Percentiles rank a stretch among this genome's conserved stretches.
Evolutionary conservation across 2,329 filamentous ascomycete species (phyloP).

Genomic region (Alternaria solani): DNA sequence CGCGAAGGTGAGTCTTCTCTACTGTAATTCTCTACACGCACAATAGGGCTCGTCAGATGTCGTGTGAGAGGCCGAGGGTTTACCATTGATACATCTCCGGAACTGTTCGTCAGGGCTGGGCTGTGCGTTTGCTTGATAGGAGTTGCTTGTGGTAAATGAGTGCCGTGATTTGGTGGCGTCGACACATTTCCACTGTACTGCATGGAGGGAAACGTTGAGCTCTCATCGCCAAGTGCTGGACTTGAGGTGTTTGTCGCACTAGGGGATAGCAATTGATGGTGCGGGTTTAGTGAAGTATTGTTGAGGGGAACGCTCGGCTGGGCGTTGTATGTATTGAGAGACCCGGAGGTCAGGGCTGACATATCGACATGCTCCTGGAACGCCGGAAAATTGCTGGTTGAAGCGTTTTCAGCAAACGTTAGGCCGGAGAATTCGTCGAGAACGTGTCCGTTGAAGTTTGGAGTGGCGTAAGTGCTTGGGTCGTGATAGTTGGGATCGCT

Average conservation of each 20-base stretch:
- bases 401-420: conserved; percentile 38
- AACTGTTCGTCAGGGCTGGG: conserved; percentile 50
- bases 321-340: conserved; percentile 42
- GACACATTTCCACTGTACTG: conserved; percentile 35
- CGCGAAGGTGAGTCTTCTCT: conserved; percentile 46
- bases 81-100: conserved; percentile 36
- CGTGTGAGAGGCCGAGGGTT: conserved; percentile 38
- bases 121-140: conserved; percentile 49
- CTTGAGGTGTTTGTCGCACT: conserved; percentile 49
- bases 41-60: conserved; percentile 51
- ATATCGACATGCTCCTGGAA: conserved; percentile 38
- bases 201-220: conserved; percentile 26
- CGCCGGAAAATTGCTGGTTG: conserved; percentile 29
- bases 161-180: conserved; percentile 38
- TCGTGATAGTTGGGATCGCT: conserved; percentile 46
- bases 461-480: conserved; percentile 44
- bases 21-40: conserved; percentile 50
- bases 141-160: conserved; percentile 34
- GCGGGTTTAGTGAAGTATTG: conserved; percentile 34
- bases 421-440: conserved; percentile 42
- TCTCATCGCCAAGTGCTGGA: conserved; percentile 45
- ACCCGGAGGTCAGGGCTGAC: conserved; percentile 38
- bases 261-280: conserved; percentile 47
- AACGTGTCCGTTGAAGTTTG: conserved; percentile 41
- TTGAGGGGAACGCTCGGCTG: conserved; percentile 33